Base-by-base conservation (phyloP, 2,329 filamentous ascomycete species). In the Onygenales sp. region DNA sequence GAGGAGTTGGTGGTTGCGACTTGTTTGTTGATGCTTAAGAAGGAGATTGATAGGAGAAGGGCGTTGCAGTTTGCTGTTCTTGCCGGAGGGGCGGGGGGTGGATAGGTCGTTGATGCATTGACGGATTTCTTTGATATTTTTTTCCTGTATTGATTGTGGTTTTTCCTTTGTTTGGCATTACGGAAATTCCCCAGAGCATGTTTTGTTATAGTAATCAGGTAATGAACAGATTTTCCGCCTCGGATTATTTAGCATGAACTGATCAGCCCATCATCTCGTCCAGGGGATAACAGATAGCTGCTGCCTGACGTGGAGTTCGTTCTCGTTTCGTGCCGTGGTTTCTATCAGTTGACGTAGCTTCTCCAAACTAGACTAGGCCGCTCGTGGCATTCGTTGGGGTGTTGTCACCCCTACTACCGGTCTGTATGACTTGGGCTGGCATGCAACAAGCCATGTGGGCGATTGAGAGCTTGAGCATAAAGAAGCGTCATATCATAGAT, bases 1-100 rank as follows among this genome's bases (percentile, higher is more conserved):
- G 72, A 80, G 60, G 68, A 74, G n/a, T 57, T 84, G 17, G 71
- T 78, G 8, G 72, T 84, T 14, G 74, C 76, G 43, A 83, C 78
- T 13, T 81, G 77, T 54, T 59, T 85, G 53, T 66, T 77, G 13
- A 83, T 86, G 81, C 64, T 85, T 59, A 85, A 85, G 75, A 81
- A 78, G 66, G 83, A 85, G 72, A 69, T 83, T 49, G 82, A 85
- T 64, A 70, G 82, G 43, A 70, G 79, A 58, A 71, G 79, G 54
- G 63, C 72, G 55, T 66, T 77, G 49, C 79, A 84, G 70, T 66
- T 75, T 44, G 72, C 74, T 54, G 66, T 73, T 7, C 21, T 60
- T 43, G 11, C 45, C 5, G 45, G 38, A 13, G 52, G 21, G 50
- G 38, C 10, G 33, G 17, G 14, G 10, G 43, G 51, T 36, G 8